These are phyloP conservation scores for Podospora fimiseda DNA, from an alignment of 495 filamentous ascomycete species.

Conservation along the genomic window DNA sequence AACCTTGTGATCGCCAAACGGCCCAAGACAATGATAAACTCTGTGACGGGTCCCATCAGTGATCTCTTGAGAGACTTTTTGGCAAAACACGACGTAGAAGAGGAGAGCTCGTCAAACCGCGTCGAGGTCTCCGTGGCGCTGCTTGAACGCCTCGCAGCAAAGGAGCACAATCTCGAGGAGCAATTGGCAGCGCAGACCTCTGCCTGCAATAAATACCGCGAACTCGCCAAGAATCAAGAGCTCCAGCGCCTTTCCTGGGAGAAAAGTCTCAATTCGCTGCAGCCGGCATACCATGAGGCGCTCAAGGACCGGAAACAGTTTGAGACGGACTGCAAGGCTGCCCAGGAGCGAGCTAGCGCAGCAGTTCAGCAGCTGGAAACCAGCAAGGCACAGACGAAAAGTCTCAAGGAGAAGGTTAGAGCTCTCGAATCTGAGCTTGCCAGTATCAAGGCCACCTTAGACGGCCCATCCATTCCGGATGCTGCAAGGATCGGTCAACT, in stretches of 20 bases:
- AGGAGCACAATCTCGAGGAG: constrained; percentile 28
- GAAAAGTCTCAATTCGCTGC: constrained; percentile 20
- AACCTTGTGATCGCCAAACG: constrained; percentile 12
- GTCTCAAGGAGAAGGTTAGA: constrained; percentile 45
- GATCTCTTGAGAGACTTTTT: constrained; percentile 23
- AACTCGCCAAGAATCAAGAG: constrained; percentile 25
- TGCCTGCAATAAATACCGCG: constrained; percentile 21
- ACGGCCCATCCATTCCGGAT: constrained; percentile 41
- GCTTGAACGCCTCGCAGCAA: constrained; percentile 30
- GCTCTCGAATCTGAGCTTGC: constrained; percentile 45
- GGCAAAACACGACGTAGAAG: not conserved
- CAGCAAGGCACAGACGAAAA: constrained; percentile 36
- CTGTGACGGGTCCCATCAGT: constrained; percentile 15
- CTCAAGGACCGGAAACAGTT: constrained; percentile 33
- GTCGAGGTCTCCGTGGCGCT: constrained; percentile 30
- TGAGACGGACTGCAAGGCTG: constrained; percentile 27
- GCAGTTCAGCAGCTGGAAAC: constrained; percentile 28
- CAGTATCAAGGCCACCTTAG: constrained; percentile 41
- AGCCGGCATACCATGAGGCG: constrained; percentile 30
- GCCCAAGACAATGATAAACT: constrained; percentile 7
- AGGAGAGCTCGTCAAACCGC: not conserved
- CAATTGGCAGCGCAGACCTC: constrained; percentile 18
- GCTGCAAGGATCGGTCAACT: constrained; percentile 41
- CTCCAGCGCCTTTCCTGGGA: constrained; percentile 24
- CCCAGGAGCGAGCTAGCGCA: constrained; percentile 15